phyloP scores from a whole-genome alignment of 495 filamentous ascomycete species.

The Entonaema liquescens region DNA sequence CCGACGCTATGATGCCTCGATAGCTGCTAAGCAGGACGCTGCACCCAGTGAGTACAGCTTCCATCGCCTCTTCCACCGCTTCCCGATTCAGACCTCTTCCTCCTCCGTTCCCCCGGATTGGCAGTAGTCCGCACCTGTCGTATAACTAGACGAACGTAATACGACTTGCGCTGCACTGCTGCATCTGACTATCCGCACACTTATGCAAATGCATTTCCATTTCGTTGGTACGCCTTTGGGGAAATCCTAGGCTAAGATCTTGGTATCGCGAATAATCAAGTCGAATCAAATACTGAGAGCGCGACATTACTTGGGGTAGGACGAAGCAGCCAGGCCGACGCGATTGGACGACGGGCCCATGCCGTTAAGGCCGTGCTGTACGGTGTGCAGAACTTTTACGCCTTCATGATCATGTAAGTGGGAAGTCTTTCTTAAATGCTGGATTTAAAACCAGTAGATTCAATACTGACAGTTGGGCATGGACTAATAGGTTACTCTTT shows the following conservation, averaged over 20 bases:
- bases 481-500: slow-evolving; percentile 80
- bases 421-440: background rate
- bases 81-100: background rate
- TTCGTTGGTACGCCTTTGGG: slow-evolving; percentile 33
- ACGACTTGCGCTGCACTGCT: slow-evolving; percentile 9
- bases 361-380: slow-evolving; percentile 84
- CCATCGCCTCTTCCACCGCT: background rate
- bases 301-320: slow-evolving; percentile 63
- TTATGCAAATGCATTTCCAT: slow-evolving; percentile 1
- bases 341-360: slow-evolving; percentile 71
- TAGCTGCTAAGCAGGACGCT: slow-evolving; percentile 60
- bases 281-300: slow-evolving; percentile 61
- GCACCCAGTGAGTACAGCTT: slow-evolving; percentile 62
- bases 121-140: slow-evolving; percentile 16
- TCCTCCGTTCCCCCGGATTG: slow-evolving; percentile 8
- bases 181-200: slow-evolving; percentile 1
- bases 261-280: slow-evolving; percentile 38
- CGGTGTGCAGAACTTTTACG: slow-evolving; percentile 95
- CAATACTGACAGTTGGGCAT: background rate
- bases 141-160: slow-evolving; percentile 11
- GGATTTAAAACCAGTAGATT: background rate
- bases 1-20: slow-evolving; percentile 75
- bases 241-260: slow-evolving; percentile 41
- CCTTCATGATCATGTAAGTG: slow-evolving; percentile 98
- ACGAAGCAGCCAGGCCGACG: slow-evolving; percentile 52